Conservation (phyloP, 441 rosid genomes). For the Adansonia madagascariensis region DNA sequence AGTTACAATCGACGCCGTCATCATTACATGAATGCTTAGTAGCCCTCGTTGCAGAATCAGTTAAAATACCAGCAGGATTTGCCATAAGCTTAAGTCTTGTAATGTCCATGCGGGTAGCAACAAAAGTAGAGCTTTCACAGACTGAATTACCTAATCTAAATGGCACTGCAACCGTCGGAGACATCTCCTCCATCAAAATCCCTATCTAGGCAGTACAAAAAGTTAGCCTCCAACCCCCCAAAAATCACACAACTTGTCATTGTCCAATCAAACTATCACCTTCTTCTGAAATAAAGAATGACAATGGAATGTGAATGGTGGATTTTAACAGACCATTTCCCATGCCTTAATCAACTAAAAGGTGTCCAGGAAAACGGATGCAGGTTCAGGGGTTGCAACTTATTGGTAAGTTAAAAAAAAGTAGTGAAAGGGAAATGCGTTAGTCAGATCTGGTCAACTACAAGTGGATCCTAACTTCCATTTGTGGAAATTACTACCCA, state of each 20-base stretch:
- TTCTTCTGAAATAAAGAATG: conserved; percentile 39
- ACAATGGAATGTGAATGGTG: conserved; percentile 39
- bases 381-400: conserved; percentile 37
- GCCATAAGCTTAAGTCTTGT: conserved; percentile 48
- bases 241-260: conserved; percentile 56
- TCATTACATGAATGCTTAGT: conserved; percentile 32
- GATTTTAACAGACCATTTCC: conserved; percentile 44
- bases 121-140: conserved; percentile 47
- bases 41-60: conserved; percentile 50
- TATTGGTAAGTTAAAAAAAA: conserved; percentile 37
- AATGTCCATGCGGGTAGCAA: conserved; percentile 42
- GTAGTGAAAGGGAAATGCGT: conserved; percentile 39
- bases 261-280: conserved; percentile 48
- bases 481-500: conserved; percentile 34
- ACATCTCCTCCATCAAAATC: conserved; percentile 77
- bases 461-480: conserved; percentile 46
- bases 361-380: conserved; percentile 26
- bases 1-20: conserved; percentile 41
- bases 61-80: conserved; percentile 40
- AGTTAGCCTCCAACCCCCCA: conserved; percentile 45
- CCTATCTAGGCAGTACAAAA: conserved; percentile 44
- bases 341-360: conserved; percentile 43
- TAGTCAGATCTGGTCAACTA: conserved; percentile 51
- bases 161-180: conserved; percentile 50
- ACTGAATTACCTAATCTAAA: conserved; percentile 57